These are phyloP conservation scores for Pyracantha coccinea DNA, from an alignment of 331 rosid species.

Conservation along the genomic window DNA sequence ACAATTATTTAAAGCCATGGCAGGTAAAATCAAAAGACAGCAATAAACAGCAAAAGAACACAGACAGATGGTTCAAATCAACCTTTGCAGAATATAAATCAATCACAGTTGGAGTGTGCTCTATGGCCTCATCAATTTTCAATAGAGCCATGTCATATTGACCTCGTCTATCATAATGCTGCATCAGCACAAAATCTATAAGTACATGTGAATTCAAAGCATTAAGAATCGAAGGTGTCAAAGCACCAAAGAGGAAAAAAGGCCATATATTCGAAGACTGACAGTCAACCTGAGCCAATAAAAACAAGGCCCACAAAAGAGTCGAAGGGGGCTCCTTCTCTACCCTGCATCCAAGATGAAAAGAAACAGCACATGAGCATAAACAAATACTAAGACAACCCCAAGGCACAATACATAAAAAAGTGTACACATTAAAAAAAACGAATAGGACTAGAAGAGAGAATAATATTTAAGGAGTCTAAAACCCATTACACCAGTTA, in stretches of 20 bases:
- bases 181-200: conserved; percentile 31
- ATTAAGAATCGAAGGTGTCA: not conserved
- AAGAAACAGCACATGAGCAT: conserved; percentile 11
- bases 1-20: not conserved
- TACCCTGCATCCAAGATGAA: conserved; percentile 34
- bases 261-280: conserved; percentile 3
- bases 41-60: not conserved
- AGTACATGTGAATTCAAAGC: conserved; percentile 9
- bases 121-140: conserved; percentile 83
- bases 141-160: conserved; percentile 69
- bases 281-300: conserved; percentile 80
- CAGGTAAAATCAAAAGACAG: not conserved
- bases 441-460: not conserved
- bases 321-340: conserved; percentile 94
- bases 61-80: conserved; percentile 5
- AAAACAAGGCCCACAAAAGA: conserved; percentile 85
- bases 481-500: not conserved
- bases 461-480: not conserved
- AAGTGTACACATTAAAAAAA: not conserved
- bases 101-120: conserved; percentile 93
- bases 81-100: conserved; percentile 96
- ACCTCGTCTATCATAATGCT: conserved; percentile 91
- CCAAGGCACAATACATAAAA: not conserved
- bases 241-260: not conserved
- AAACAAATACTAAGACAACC: conserved; percentile 14